These are phyloP conservation scores for Fusarium sp. DNA, from an alignment of 2,329 filamentous ascomycete genomes.

Conservation along the genomic window DNA sequence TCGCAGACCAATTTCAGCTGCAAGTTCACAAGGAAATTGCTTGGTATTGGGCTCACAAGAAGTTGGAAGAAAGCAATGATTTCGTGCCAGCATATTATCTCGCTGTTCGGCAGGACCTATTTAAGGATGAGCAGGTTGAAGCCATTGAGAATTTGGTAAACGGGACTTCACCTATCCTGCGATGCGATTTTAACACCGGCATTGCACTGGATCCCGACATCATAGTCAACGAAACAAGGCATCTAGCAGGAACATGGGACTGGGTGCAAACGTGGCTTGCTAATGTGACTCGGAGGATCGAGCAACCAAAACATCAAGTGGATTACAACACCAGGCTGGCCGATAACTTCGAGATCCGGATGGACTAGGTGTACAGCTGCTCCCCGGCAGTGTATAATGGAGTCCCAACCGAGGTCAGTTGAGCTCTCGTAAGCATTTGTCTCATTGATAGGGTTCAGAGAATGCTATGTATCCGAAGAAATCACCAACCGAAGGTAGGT, in stretches of 20 bases:
- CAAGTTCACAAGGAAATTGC: background rate
- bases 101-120: too few relatives aligned
- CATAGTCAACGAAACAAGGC: background rate
- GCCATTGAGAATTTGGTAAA: rapidly evolving
- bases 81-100: background rate
- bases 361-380: too few relatives aligned
- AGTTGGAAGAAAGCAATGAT: too few relatives aligned
- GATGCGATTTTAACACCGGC: conserved; percentile 1
- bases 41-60: rapidly evolving
- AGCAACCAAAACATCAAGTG: background rate
- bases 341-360: background rate
- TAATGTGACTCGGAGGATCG: background rate
- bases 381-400: too few relatives aligned
- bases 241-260: background rate
- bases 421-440: too few relatives aligned
- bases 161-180: background rate
- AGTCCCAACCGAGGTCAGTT: too few relatives aligned
- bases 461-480: too few relatives aligned
- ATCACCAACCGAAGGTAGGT: too few relatives aligned
- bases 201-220: background rate
- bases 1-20: background rate
- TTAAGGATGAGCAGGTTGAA: rapidly evolving
- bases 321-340: background rate
- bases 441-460: too few relatives aligned
- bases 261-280: background rate